Evolutionary conservation across 306 rosid genomes (phyloP), one percentile per base, ranked within the genome.

Genomic region (Hippophae rhamnoides): DNA sequence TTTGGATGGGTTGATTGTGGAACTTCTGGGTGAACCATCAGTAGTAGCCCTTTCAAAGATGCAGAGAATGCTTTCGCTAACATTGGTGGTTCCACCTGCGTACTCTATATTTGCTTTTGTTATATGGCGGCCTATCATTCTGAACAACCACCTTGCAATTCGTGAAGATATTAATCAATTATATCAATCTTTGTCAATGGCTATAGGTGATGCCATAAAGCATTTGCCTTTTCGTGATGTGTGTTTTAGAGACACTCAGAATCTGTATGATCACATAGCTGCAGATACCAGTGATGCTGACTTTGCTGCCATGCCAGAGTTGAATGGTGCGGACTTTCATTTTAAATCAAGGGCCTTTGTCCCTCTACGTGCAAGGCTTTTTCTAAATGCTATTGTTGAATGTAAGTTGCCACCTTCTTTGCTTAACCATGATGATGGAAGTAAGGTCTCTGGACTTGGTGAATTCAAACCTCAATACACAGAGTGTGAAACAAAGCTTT

Each of bases 191-290:
- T 70, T 85, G 60, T 69, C 78, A 44, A 57, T 69, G 25, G 99
- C 95, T 56, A 65, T 83, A 41, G 69, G 77, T 65, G 99, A 92
- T 82, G 84, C 82, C 18, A 71, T 88, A 64, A 85, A 79, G 66
- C 99, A 92, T 72, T 71, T 76, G 43, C 96, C 99, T 66, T 92
- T 92, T 63, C 92, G 96, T 43, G 95, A 88, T 73, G 86, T 84
- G 46, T 92, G 96, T 76, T 76, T 92, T 71, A 79, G 95, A 73
- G 99, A 85, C 26, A 79, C 88, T 72, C 95, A 76, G 55, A 84
- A 95, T 68, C 82, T 92, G 65, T 83, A 92, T 62, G 95, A 92
- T 75, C 78, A 81, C 52, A 82, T 92, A 70, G 87, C 79, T 70
- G 73, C 80, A 43, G 89, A 92, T 80, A 58, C 71, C 45, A 81